These are phyloP conservation scores for Kluyveromyces siamensis DNA, from an alignment of 805 yeast species.

Conservation along the genomic window DNA sequence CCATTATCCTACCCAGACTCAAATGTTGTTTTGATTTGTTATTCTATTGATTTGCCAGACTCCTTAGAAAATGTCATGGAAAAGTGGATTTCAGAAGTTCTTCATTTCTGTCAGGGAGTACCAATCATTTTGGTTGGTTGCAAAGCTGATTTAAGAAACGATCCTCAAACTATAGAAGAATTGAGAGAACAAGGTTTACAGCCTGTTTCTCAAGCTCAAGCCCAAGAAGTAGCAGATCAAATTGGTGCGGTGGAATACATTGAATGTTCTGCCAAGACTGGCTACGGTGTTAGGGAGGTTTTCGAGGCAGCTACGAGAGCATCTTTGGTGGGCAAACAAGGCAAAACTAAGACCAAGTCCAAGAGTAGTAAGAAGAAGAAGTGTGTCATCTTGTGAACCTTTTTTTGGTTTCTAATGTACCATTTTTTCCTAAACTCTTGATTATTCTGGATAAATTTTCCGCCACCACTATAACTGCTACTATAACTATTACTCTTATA, in stretches of 20 bases:
- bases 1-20: constrained; percentile 89
- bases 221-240: constrained; percentile 58
- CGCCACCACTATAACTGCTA: too few relatives aligned
- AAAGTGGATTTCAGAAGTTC: constrained; percentile 89
- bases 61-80: constrained; percentile 88
- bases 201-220: constrained; percentile 34
- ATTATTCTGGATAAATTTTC: too few relatives aligned
- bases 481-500: too few relatives aligned
- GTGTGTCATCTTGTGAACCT: constrained; percentile 12
- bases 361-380: constrained; percentile 13
- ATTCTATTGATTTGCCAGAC: constrained; percentile 84
- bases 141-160: constrained; percentile 81
- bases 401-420: background rate
- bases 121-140: constrained; percentile 90
- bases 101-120: constrained; percentile 89
- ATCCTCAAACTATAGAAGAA: constrained; percentile 64
- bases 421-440: too few relatives aligned
- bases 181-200: constrained; percentile 37
- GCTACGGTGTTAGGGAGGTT: constrained; percentile 88
- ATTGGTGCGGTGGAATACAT: constrained; percentile 75
- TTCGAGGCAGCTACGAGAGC: constrained; percentile 88
- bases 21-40: constrained; percentile 82
- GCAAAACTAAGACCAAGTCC: constrained; percentile 17
- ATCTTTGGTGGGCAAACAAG: constrained; percentile 48
- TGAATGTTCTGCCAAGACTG: constrained; percentile 84